These are phyloP conservation scores for Apiospora phragmitis DNA, from an alignment of 2,329 filamentous ascomycete species.

Conservation along the genomic window DNA sequence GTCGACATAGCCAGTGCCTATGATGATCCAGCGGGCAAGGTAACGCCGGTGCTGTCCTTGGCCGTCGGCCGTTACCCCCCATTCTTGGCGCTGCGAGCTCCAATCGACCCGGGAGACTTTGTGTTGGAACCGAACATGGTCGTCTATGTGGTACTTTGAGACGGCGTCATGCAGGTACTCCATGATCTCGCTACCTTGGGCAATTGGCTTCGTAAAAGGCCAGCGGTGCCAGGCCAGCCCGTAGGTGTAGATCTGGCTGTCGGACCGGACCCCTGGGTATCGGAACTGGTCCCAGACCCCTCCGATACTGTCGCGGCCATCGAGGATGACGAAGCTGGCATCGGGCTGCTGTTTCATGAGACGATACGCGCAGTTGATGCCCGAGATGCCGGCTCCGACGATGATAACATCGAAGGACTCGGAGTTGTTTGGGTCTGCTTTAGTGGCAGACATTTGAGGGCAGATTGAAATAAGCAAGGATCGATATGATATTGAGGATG, in stretches of 20 bases:
- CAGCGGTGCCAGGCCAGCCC: conserved; percentile 74
- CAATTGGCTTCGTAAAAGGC: conserved; percentile 41
- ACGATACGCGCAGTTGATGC: conserved; percentile 61
- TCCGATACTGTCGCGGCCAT: conserved; percentile 65
- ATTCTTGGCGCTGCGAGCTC: conserved; percentile 52
- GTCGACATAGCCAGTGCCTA: conserved; percentile 66
- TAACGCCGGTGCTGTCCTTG: conserved; percentile 25
- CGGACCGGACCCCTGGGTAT: conserved; percentile 71
- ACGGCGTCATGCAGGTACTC: conserved; percentile 54
- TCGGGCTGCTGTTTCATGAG: conserved; percentile 44
- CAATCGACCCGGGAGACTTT: conserved; percentile 52
- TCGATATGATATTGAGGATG: background rate
- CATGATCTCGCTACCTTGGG: conserved; percentile 41
- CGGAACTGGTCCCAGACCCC: conserved; percentile 80
- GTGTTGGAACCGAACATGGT: conserved; percentile 54
- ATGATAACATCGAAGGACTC: conserved; percentile 55
- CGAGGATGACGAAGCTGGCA: conserved; percentile 65
- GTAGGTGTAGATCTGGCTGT: conserved; percentile 62
- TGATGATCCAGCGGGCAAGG: conserved; percentile 56
- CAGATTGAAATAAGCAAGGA: background rate
- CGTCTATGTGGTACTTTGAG: conserved; percentile 48
- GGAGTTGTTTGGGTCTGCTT: background rate
- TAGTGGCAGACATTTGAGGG: background rate
- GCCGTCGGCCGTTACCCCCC: conserved; percentile 41
- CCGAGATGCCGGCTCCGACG: conserved; percentile 58